Percentiles rank a stretch among this genome's conserved stretches.
Evolutionary conservation across 768 basidiomycete species (phyloP).

Genomic region (Cubamyces lactineus): DNA sequence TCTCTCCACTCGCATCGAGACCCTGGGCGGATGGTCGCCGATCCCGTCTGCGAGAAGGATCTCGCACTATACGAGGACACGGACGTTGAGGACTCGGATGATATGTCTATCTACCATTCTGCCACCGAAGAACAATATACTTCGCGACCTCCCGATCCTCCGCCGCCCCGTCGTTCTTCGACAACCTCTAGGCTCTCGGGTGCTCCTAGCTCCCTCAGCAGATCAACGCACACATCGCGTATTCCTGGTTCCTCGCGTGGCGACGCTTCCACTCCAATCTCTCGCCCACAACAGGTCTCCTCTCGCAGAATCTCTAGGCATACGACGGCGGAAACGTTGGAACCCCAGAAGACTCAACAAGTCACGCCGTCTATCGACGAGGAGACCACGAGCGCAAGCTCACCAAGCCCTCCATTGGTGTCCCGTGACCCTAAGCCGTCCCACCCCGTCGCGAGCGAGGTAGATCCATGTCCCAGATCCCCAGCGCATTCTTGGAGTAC

Average conservation of each 20-base stretch:
- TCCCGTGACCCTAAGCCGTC: slow-evolving; percentile 17
- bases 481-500: slow-evolving; percentile 12
- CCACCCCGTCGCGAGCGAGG: slow-evolving; percentile 10
- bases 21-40: too few species aligned
- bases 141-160: too few species aligned
- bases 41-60: neutral
- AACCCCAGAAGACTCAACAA: too few species aligned
- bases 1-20: too few species aligned
- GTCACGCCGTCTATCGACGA: neutral
- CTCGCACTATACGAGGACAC: neutral
- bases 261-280: slow-evolving; percentile 4
- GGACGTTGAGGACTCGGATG: neutral
- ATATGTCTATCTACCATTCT: slow-evolving; percentile 11
- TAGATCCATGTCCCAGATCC: neutral
- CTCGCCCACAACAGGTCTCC: neutral
- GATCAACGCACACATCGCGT: neutral
- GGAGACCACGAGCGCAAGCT: too few species aligned
- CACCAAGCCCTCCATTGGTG: slow-evolving; percentile 1
- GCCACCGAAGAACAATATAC: slow-evolving; percentile 1
- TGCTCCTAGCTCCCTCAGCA: slow-evolving; percentile 5
- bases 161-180: slow-evolving; percentile 7
- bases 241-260: neutral
- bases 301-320: neutral
- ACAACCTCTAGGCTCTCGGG: neutral
- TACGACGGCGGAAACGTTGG: neutral